These are phyloP conservation scores for Rhinocladiella mackenziei DNA, from an alignment of 2,329 filamentous ascomycete species.

Conservation along the genomic window DNA sequence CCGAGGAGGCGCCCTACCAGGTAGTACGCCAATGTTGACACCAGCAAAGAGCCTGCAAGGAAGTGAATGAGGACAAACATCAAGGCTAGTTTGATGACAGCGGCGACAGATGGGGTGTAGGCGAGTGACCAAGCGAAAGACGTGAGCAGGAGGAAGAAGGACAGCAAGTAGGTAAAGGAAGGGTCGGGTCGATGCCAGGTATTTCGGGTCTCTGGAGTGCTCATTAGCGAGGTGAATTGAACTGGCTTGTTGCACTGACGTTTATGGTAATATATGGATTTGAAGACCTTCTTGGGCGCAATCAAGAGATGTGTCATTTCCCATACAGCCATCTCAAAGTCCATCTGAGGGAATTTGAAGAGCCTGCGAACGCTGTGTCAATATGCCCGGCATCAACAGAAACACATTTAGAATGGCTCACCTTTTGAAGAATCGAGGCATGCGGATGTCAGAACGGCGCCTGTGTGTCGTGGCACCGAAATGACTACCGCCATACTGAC, in stretches of 20 bases:
- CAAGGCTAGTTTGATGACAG: slow-evolving; percentile 47
- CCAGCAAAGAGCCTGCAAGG: slow-evolving; percentile 55
- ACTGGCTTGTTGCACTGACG: slow-evolving; percentile 41
- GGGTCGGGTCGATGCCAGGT: slow-evolving; percentile 67
- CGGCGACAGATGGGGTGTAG: slow-evolving; percentile 46
- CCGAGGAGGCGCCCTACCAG: slow-evolving; percentile 60
- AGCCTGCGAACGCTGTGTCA: slow-evolving; percentile 40
- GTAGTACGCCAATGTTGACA: slow-evolving; percentile 62
- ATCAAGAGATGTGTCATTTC: slow-evolving; percentile 67
- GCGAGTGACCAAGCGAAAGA: slow-evolving; percentile 57
- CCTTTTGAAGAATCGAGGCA: slow-evolving; percentile 66
- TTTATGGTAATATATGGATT: slow-evolving; percentile 64
- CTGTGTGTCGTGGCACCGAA: slow-evolving; percentile 52
- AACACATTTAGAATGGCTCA: slow-evolving; percentile 27
- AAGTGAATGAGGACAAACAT: slow-evolving; percentile 57
- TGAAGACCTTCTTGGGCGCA: slow-evolving; percentile 66
- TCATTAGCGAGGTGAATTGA: slow-evolving; percentile 17
- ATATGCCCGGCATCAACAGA: neutral
- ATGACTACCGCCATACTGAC: slow-evolving; percentile 51
- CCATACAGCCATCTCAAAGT: slow-evolving; percentile 70
- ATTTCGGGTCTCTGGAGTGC: slow-evolving; percentile 59
- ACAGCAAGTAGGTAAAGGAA: slow-evolving; percentile 66
- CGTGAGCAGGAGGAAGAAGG: slow-evolving; percentile 59
- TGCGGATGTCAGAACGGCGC: slow-evolving; percentile 52
- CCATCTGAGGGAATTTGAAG: slow-evolving; percentile 71